A percentile compares a stretch with the other conserved stretches of the same genome.
These are phyloP conservation scores for Dioscorea alata DNA, from an alignment of 106 monocot species.

Conservation along the genomic window DNA sequence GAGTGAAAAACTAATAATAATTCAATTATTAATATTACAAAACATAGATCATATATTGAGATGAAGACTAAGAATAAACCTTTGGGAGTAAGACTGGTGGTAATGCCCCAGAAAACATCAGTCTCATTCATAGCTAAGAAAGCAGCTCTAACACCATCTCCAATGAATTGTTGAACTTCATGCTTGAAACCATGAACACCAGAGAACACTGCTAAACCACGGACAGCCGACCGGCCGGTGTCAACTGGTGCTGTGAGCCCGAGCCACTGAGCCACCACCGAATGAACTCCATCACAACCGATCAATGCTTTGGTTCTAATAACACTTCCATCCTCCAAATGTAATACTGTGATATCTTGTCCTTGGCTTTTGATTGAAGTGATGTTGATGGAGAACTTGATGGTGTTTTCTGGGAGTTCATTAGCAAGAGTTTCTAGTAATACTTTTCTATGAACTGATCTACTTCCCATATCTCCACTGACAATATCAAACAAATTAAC, in stretches of 20 bases:
- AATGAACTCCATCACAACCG: constrained; percentile 41
- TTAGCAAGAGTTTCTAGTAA: constrained; percentile 38
- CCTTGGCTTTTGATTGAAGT: constrained; percentile 28
- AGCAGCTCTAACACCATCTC: constrained; percentile 16
- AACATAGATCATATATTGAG: too few species aligned
- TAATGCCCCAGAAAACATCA: constrained; percentile 45
- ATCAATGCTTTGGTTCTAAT: constrained; percentile 34
- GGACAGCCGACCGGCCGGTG: constrained; percentile 15
- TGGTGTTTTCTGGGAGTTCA: constrained; percentile 32
- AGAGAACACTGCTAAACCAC: constrained; percentile 11
- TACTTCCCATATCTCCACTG: constrained; percentile 1
- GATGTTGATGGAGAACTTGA: constrained; percentile 46
- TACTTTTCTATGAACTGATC: constrained; percentile 32
- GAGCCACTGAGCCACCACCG: constrained; percentile 33
- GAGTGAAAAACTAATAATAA: neutral
- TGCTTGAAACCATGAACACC: constrained; percentile 12
- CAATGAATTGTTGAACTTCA: constrained; percentile 16
- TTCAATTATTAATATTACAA: neutral
- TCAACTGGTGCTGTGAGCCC: constrained; percentile 12
- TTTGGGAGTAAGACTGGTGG: constrained; percentile 8
- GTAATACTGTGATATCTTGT: constrained; percentile 9
- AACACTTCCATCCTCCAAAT: constrained; percentile 44
- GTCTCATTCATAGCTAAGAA: constrained; percentile 24
- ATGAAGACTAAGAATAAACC: constrained; percentile 5
- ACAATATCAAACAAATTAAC: neutral